Conservation (phyloP, 805 yeast species). For the Candida saitoana region DNA sequence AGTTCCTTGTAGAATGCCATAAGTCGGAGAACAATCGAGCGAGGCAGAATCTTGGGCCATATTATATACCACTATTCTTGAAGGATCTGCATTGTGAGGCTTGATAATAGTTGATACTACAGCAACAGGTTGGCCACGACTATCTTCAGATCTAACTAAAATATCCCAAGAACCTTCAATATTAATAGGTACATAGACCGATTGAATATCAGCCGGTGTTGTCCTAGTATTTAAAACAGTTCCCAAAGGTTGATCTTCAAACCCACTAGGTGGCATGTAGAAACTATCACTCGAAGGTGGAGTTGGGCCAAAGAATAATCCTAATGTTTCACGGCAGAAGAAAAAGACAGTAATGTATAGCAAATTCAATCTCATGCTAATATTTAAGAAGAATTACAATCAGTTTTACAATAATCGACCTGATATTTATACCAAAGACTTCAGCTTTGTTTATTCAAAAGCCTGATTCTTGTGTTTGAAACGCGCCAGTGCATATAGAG, state of each 20-base stretch:
- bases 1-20: slow-evolving; percentile 15
- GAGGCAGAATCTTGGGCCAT: slow-evolving; percentile 25
- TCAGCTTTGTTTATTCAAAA: too few relatives aligned
- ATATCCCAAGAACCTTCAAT: slow-evolving; percentile 21
- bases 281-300: slow-evolving; percentile 20
- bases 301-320: neutral
- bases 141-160: slow-evolving; percentile 18
- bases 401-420: too few relatives aligned
- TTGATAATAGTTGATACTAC: slow-evolving; percentile 24
- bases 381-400: too few relatives aligned
- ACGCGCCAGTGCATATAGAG: too few relatives aligned
- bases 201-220: slow-evolving; percentile 16
- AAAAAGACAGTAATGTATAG: neutral
- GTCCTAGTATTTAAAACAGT: slow-evolving; percentile 21
- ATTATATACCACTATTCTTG: slow-evolving; percentile 25
- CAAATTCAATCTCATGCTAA: neutral
- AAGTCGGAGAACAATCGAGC: slow-evolving; percentile 25
- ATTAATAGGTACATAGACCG: slow-evolving; percentile 14
- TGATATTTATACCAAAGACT: too few relatives aligned
- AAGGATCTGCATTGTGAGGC: slow-evolving; percentile 25
- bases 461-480: too few relatives aligned
- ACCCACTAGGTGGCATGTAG: slow-evolving; percentile 21
- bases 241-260: slow-evolving; percentile 17
- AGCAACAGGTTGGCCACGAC: slow-evolving; percentile 22
- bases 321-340: slow-evolving; percentile 1